phyloP scores from a whole-genome alignment of 2,329 filamentous ascomycete genomes.

The Aspergillaceae sp. region DNA sequence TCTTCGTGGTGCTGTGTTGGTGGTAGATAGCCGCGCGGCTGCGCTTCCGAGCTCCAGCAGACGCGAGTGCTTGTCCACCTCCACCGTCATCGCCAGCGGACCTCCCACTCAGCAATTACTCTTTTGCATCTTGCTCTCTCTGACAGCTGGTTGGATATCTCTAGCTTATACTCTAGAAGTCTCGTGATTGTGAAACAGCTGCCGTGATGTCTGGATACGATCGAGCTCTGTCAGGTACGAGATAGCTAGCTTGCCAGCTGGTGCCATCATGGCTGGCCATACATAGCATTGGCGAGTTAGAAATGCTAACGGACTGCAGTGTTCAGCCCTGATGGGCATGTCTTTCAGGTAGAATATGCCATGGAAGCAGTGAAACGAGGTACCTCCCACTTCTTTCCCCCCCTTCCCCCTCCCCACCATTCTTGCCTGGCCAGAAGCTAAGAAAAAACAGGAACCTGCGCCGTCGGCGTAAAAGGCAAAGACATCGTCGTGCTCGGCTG shows the following conservation, averaged over 20 bases:
- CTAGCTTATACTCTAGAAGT: background rate
- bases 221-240: constrained; percentile 93
- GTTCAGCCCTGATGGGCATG: constrained; percentile 89
- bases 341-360: constrained; percentile 99
- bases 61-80: constrained; percentile 20
- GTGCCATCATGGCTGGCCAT: constrained; percentile 3
- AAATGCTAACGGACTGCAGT: too few species aligned
- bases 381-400: constrained; percentile 31
- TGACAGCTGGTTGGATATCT: background rate
- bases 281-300: too few species aligned
- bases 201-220: constrained; percentile 80
- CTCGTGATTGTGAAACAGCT: constrained; percentile 2
- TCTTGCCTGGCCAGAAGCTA: too few species aligned
- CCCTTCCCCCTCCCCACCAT: constrained; percentile 1
- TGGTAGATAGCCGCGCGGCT: constrained; percentile 16
- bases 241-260: constrained; percentile 22
- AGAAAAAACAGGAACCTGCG: constrained; percentile 70
- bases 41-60: constrained; percentile 18
- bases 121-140: background rate
- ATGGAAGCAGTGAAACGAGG: constrained; percentile 98
- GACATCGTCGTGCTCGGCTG: constrained; percentile 95
- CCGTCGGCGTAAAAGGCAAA: constrained; percentile 90
- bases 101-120: constrained; percentile 10
- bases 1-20: too few species aligned
- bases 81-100: constrained; percentile 16